A percentile compares a stretch with the other conserved stretches of the same genome.
Conservation (phyloP, 2,329 filamentous ascomycete genomes). For the Diaporthe citrichinensis region DNA sequence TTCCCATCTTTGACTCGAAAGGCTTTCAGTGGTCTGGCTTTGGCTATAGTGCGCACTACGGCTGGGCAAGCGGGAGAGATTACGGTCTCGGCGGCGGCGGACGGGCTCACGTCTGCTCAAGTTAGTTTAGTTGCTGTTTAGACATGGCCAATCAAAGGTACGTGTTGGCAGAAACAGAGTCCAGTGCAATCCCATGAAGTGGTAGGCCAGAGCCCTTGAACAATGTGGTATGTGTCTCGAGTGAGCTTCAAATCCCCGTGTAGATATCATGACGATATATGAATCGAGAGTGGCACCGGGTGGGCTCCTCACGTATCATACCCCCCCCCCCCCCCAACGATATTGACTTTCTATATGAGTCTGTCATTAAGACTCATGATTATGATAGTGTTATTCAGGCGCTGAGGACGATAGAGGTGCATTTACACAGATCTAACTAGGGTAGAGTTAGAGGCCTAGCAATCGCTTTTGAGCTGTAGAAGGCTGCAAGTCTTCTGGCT, state of each 20-base stretch:
- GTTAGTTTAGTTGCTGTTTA: not conserved
- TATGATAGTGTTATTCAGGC: too few relatives aligned
- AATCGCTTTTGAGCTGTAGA: conserved; percentile 1
- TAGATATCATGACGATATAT: too few relatives aligned
- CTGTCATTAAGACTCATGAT: too few relatives aligned
- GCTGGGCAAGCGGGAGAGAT: conserved; percentile 43
- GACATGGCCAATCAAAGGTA: fast-evolving
- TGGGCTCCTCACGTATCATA: too few relatives aligned
- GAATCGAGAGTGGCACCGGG: too few relatives aligned
- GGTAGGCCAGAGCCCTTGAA: too few relatives aligned
- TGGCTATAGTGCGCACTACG: conserved; percentile 56
- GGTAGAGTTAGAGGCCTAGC: not conserved
- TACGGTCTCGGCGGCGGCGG: conserved; percentile 5
- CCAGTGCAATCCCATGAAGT: not conserved
- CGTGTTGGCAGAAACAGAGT: fast-evolving
- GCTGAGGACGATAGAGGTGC: too few relatives aligned
- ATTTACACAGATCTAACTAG: too few relatives aligned
- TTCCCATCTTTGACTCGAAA: conserved; percentile 57
- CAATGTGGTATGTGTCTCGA: too few relatives aligned
- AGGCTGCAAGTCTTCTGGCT: conserved; percentile 12
- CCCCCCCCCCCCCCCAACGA: too few relatives aligned
- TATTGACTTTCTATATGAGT: too few relatives aligned
- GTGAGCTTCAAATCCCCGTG: not conserved
- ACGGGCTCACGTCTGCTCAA: not conserved
- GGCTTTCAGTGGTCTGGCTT: conserved; percentile 57